Conservation (phyloP, 75 land plant species). For the Selaginella tamariscina region DNA sequence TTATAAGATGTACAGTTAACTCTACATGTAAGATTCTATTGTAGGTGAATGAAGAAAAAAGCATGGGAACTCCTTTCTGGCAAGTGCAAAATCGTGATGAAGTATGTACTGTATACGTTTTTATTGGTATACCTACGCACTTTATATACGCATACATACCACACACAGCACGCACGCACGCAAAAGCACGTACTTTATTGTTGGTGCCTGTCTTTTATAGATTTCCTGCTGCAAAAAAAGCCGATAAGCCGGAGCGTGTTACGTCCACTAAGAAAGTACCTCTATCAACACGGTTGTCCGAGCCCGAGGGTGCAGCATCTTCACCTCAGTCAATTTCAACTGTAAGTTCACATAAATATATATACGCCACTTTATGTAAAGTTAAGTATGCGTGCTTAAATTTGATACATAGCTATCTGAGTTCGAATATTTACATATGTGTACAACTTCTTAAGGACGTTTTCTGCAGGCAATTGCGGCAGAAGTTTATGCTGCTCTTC, state of each 20-base stretch:
- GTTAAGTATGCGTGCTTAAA: not conserved
- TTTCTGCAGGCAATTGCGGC: constrained; percentile 45
- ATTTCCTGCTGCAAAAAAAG: constrained; percentile 48
- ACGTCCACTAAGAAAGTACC: constrained; percentile 19
- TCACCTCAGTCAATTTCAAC: not conserved
- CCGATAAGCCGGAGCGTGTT: constrained; percentile 23
- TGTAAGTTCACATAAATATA: too few species aligned
- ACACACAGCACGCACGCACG: too few species aligned
- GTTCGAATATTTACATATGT: constrained; percentile 3
- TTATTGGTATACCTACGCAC: not conserved
- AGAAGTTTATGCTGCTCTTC: constrained; percentile 49
- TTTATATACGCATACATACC: not conserved
- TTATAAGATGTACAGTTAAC: not conserved
- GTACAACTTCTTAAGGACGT: not conserved
- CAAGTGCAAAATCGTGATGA: constrained; percentile 36
- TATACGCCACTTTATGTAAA: too few species aligned
- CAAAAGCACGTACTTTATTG: too few species aligned
- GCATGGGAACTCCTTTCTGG: constrained; percentile 38
- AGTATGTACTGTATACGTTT: constrained; percentile 22
- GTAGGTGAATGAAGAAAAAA: constrained; percentile 68
- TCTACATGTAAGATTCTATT: not conserved
- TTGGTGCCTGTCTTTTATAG: constrained; percentile 25
- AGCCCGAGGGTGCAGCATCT: not conserved
- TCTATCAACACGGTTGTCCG: not conserved
- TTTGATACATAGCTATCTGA: not conserved